Percentiles rank a stretch among this genome's conserved stretches.
These are phyloP conservation scores for Coemansia sp. DNA, from an alignment of 192 early-diverging fungal genomes.

Conservation along the genomic window DNA sequence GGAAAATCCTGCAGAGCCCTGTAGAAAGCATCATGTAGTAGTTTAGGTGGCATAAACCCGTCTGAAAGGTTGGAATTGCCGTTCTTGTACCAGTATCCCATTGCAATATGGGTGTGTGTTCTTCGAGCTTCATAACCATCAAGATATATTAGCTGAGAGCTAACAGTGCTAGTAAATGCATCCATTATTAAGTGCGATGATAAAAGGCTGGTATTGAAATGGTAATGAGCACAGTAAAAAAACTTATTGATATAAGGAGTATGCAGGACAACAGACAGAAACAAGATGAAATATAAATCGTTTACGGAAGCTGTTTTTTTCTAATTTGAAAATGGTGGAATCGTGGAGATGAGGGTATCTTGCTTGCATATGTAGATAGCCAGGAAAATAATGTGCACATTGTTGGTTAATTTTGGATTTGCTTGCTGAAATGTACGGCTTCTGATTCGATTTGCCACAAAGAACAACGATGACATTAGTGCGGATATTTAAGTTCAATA, in stretches of 20 bases:
- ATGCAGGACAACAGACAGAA: not conserved
- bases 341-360: no score
- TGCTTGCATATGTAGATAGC: no score
- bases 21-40: slow-evolving; percentile 10
- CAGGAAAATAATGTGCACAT: no score
- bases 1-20: no score
- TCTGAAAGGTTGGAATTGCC: not conserved
- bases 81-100: slow-evolving; percentile 18
- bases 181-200: not conserved
- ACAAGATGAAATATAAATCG: no score
- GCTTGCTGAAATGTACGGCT: no score
- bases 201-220: not conserved
- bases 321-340: no score
- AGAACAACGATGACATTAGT: no score
- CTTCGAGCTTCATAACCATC: slow-evolving; percentile 3
- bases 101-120: slow-evolving; percentile 8
- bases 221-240: not conserved
- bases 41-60: slow-evolving; percentile 18
- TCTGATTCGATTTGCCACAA: no score
- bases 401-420: no score
- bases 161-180: not conserved
- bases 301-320: no score
- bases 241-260: not conserved
- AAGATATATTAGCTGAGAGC: slow-evolving; percentile 8
- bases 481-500: no score